phyloP scores from a whole-genome alignment of 208 protist genomes.

The Acanthamoeba royreba region DNA sequence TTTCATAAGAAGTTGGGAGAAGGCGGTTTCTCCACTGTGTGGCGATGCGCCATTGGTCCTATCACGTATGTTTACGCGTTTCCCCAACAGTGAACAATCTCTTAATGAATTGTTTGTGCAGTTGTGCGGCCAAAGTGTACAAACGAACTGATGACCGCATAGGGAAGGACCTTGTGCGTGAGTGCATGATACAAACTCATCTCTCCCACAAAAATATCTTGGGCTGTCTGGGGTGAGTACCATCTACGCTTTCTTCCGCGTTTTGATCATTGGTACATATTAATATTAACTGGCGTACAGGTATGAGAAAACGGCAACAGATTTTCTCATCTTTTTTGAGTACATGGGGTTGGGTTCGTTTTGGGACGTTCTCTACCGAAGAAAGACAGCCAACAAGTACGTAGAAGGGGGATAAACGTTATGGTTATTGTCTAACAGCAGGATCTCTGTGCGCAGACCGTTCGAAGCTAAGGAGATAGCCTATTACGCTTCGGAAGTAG shows the following conservation, averaged over 20 bases:
- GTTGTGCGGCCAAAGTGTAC: constrained; percentile 7
- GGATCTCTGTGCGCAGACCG: no score
- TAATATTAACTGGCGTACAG: background rate
- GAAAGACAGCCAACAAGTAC: background rate
- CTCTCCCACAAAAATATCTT: constrained; percentile 38
- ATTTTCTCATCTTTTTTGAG: constrained; percentile 30
- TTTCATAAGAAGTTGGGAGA: constrained; percentile 29
- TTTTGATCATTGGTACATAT: no score
- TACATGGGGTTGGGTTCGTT: constrained; percentile 25
- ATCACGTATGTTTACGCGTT: background rate
- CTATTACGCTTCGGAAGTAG: background rate
- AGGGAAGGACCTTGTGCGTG: background rate
- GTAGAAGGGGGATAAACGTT: no score
- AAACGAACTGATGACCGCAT: constrained; percentile 1
- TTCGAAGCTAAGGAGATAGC: background rate
- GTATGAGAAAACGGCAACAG: background rate
- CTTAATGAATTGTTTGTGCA: background rate
- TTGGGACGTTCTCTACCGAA: constrained; percentile 5
- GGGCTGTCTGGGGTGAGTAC: background rate
- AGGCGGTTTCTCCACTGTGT: constrained; percentile 24
- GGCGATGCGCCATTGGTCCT: background rate
- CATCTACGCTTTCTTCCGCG: background rate
- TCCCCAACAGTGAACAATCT: background rate
- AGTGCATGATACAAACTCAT: constrained; percentile 19
- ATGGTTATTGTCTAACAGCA: no score